Evolutionary conservation across 768 basidiomycete species (phyloP), one percentile per base, ranked within the genome.

Genomic region (Lactarius akahatsu): DNA sequence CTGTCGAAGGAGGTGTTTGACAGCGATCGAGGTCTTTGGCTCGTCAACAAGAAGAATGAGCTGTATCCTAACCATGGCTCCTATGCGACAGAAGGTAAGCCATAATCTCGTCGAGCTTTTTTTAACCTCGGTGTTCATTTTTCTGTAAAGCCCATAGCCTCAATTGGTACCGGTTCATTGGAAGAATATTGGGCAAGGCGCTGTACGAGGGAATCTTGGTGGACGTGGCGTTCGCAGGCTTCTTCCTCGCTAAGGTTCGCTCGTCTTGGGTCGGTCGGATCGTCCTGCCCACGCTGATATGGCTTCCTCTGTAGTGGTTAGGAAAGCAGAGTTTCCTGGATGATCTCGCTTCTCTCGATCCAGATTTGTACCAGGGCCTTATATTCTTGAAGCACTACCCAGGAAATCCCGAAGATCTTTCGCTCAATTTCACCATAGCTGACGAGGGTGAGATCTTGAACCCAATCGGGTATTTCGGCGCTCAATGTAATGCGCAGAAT

Each of bases 171-270:
- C 84, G 87, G 1, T 95, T 96, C 76, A 90, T 98, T 66, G 97
- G 97, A 0, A 82, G 93, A 1, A 92, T 99, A 23, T 81, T 99
- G 1, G 96, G 96, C 5, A 98, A 98, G 75, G 97, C 96, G 0
- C 81, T 99, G 74, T 98, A 99, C 72, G 93, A 98, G 61, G 95
- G 96, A 1, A 97, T 98, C 56, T 80, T 99, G 8, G 88, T 96
- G 18, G 94, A 98, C 69, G 94, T 98, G 2, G 91, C 90, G 0
- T 98, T 98, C 75, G 96, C 97, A 3, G 86, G 88, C 2, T 99
- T 98, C 81, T 98, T 98, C 82, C 81, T 97, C 62, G 86, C 91
- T 8, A 95, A 94, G 83, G 87, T 90, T 60, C 40, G 77, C 71
- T 20, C 20, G 3, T 9, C 13, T 43, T 32, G 0, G n/a, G 47